Conservation (phyloP, 2,329 filamentous ascomycete species). For the Gliomastix tumulicola region DNA sequence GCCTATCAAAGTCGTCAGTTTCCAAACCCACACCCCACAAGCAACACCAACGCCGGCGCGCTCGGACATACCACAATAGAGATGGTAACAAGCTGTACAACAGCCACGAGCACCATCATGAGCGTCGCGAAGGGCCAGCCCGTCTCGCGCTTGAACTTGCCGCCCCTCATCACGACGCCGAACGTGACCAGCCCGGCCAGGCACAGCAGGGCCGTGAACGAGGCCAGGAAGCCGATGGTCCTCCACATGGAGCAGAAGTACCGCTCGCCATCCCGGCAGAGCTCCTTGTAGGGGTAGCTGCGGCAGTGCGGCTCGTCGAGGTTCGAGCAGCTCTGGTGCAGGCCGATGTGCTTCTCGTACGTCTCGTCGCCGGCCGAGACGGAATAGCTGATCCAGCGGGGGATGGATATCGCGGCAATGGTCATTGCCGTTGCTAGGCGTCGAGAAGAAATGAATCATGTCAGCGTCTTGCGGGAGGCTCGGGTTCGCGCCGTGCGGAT, state of each 20-base stretch:
- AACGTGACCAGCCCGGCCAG: slow-evolving; percentile 76
- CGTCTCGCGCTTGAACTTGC: slow-evolving; percentile 69
- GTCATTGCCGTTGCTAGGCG: slow-evolving; percentile 65
- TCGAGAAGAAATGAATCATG: too few species aligned
- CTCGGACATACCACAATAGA: slow-evolving; percentile 64
- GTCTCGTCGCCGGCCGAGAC: slow-evolving; percentile 39
- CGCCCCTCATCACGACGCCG: slow-evolving; percentile 67
- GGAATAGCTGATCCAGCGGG: slow-evolving; percentile 64
- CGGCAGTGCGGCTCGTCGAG: slow-evolving; percentile 55
- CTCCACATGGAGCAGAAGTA: slow-evolving; percentile 92
- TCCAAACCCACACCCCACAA: background rate
- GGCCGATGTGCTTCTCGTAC: slow-evolving; percentile 59
- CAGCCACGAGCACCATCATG: slow-evolving; percentile 57
- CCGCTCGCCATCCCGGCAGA: slow-evolving; percentile 38
- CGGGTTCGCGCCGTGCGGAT: too few species aligned
- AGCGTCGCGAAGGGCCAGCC: slow-evolving; percentile 74
- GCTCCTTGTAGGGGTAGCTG: slow-evolving; percentile 20
- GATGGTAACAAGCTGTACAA: slow-evolving; percentile 71
- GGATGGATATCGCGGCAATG: slow-evolving; percentile 59
- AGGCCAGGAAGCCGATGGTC: slow-evolving; percentile 80
- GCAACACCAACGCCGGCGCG: background rate
- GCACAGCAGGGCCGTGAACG: slow-evolving; percentile 75
- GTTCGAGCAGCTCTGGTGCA: slow-evolving; percentile 75
- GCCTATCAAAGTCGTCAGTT: slow-evolving; percentile 57
- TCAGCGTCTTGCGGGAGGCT: too few species aligned